phyloP scores from a whole-genome alignment of 2,329 filamentous ascomycete species.

The Hortaea werneckii region DNA sequence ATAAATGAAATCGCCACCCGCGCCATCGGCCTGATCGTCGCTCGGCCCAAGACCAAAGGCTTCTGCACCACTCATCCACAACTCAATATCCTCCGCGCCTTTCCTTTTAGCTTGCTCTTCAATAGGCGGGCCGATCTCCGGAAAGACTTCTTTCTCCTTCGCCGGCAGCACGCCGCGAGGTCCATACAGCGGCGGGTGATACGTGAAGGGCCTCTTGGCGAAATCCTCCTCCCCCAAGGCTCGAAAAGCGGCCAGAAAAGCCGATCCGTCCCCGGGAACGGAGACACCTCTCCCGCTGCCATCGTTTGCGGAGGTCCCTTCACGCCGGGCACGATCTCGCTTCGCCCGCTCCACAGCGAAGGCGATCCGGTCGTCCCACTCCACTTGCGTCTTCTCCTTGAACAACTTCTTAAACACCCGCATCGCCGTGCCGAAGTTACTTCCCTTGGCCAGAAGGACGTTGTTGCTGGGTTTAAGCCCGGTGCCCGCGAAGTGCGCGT shows the following conservation, averaged over 20 bases:
- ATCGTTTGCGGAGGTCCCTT: too few species aligned
- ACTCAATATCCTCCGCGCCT: background rate
- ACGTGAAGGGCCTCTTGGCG: conserved; percentile 5
- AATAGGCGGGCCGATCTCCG: conserved; percentile 1
- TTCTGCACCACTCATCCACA: conserved; percentile 6
- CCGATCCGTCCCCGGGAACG: too few species aligned
- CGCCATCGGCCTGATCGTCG: too few species aligned
- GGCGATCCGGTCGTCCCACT: conserved; percentile 32
- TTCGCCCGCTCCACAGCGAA: conserved; percentile 10
- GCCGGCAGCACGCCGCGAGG: conserved; percentile 10
- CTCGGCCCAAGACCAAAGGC: too few species aligned
- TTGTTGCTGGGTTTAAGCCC: conserved; percentile 9
- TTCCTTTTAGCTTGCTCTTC: background rate
- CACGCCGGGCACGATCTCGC: too few species aligned
- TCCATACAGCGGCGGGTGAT: conserved; percentile 13
- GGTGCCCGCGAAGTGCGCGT: conserved; percentile 25
- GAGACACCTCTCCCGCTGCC: too few species aligned
- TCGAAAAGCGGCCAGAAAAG: too few species aligned
- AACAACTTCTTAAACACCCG: conserved; percentile 31
- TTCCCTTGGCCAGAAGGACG: conserved; percentile 23
- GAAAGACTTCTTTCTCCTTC: background rate
- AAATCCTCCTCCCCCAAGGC: too few species aligned
- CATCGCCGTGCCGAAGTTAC: conserved; percentile 25
- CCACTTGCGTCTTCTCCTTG: conserved; percentile 28
- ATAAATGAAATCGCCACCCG: background rate